Conservation (phyloP, 495 filamentous ascomycete genomes). For the Pseudotulostoma volvatum region DNA sequence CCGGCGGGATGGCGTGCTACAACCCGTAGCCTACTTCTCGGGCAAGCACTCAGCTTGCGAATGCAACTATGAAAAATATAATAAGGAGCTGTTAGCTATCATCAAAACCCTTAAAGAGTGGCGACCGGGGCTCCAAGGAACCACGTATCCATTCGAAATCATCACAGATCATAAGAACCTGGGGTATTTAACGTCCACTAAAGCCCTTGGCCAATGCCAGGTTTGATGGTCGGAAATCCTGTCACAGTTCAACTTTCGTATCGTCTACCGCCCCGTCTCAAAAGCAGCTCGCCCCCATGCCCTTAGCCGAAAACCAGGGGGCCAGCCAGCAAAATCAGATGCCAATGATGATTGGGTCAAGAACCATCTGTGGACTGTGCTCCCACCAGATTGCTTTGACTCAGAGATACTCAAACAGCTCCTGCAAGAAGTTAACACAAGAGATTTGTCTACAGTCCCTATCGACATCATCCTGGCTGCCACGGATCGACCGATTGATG, state of each 20-base stretch:
- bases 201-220: conserved; percentile 6
- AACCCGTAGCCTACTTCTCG: conserved; percentile 5
- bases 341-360: not conserved
- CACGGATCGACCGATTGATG: not conserved
- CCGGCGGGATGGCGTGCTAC: not conserved
- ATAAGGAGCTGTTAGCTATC: conserved; percentile 13
- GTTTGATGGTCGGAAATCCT: conserved; percentile 11
- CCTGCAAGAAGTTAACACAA: not conserved
- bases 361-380: not conserved
- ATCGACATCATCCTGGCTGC: not conserved
- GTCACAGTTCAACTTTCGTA: conserved; percentile 13
- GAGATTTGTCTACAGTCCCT: not conserved
- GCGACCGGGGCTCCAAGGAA: conserved; percentile 8
- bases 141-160: conserved; percentile 3
- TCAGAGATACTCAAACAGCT: not conserved
- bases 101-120: conserved; percentile 2
- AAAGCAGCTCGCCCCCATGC: conserved; percentile 8
- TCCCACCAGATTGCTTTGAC: not conserved
- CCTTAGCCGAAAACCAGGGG: conserved; percentile 5
- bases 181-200: conserved; percentile 11
- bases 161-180: no score
- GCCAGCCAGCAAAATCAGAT: not conserved
- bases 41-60: conserved; percentile 9
- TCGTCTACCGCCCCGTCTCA: conserved; percentile 11
- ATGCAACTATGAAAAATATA: conserved; percentile 15